Evolutionary conservation across 441 rosid species (phyloP).

Genomic region (Breynia disticha): DNA sequence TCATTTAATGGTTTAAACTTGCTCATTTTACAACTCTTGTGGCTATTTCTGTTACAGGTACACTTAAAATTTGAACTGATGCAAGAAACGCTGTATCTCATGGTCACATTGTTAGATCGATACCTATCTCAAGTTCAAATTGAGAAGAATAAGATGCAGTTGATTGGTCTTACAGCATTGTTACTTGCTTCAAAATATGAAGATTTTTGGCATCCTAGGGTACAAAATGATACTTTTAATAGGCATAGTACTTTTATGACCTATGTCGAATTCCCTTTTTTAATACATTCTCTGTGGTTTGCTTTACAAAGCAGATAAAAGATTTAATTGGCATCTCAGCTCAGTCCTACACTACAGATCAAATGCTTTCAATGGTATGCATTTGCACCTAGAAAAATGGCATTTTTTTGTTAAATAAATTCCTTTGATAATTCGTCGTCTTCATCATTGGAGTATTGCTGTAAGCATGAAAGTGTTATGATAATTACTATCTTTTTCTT

Average conservation of each 20-base stretch:
- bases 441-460: no score
- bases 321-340: slow-evolving; percentile 85
- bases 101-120: slow-evolving; percentile 58
- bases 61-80: slow-evolving; percentile 75
- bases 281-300: slow-evolving; percentile 3
- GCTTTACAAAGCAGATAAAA: slow-evolving; percentile 44
- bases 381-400: slow-evolving; percentile 5
- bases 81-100: slow-evolving; percentile 82
- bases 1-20: neutral
- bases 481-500: no score
- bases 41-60: slow-evolving; percentile 41
- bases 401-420: slow-evolving; percentile 56
- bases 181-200: slow-evolving; percentile 87
- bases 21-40: neutral
- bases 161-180: slow-evolving; percentile 80
- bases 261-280: slow-evolving; percentile 1
- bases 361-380: slow-evolving; percentile 64
- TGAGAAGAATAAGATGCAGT: slow-evolving; percentile 70
- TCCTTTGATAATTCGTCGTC: slow-evolving; percentile 30
- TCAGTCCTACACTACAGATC: slow-evolving; percentile 69
- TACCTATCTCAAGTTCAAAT: slow-evolving; percentile 72
- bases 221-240: slow-evolving; percentile 18
- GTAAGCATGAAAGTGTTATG: no score
- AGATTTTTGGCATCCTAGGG: slow-evolving; percentile 96
- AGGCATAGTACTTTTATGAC: neutral